phyloP scores from a whole-genome alignment of 257 asterid genomes.

The Ophiorrhiza pumila region DNA sequence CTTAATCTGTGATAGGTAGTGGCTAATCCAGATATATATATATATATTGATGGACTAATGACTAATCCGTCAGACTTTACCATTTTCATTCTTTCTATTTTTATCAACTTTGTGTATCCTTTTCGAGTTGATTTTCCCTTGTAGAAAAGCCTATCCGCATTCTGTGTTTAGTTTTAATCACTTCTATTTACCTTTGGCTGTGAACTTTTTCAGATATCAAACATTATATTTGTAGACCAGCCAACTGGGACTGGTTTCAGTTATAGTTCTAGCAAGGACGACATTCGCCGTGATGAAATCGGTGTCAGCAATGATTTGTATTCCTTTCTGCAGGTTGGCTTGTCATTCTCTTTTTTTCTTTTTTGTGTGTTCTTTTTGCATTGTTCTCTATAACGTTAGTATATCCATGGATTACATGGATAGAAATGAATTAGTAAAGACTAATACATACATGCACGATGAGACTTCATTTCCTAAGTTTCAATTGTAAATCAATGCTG shows the following conservation, averaged over 20 bases:
- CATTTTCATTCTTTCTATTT: too few relatives aligned
- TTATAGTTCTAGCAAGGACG: conserved; percentile 34
- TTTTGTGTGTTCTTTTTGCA: neutral
- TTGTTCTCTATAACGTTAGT: neutral
- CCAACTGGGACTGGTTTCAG: conserved; percentile 65
- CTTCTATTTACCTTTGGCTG: too few relatives aligned
- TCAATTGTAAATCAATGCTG: too few relatives aligned
- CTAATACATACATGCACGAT: too few relatives aligned
- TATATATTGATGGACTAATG: neutral
- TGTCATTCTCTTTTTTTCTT: too few relatives aligned
- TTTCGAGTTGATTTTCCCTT: conserved; percentile 16
- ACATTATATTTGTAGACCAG: conserved; percentile 47
- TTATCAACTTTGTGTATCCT: neutral
- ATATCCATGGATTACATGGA: neutral
- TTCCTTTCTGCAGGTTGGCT: conserved; percentile 47
- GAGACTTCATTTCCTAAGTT: too few relatives aligned
- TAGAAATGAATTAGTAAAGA: too few relatives aligned
- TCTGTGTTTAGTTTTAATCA: neutral
- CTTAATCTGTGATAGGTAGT: too few relatives aligned
- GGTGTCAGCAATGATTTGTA: conserved; percentile 53
- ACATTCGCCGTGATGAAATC: conserved; percentile 38
- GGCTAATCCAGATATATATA: neutral
- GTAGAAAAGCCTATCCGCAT: neutral
- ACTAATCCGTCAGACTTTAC: too few relatives aligned
- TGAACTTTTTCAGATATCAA: conserved; percentile 36